Evolutionary conservation across 1,284 basidiomycete genomes (phyloP).

Genomic region (Puccinia polysora): DNA sequence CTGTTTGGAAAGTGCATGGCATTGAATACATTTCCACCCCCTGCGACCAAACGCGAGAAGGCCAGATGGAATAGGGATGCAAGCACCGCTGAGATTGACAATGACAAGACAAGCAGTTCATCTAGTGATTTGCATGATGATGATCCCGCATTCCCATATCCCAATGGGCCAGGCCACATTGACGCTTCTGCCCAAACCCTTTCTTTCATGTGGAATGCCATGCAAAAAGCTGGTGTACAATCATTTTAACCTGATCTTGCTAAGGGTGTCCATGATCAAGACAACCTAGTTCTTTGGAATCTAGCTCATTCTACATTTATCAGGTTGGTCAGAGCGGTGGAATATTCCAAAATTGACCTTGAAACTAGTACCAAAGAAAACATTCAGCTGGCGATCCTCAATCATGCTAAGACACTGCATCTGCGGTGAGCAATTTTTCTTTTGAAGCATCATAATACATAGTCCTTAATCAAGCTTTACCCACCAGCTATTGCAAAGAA

Average conservation of each 20-base stretch:
- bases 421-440: no score
- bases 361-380: not conserved
- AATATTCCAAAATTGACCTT: not conserved
- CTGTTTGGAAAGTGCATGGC: no score
- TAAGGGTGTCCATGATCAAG: not conserved
- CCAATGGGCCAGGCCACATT: not conserved
- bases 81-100: no score
- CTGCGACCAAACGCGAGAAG: no score
- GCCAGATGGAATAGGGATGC: no score
- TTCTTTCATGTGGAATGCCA: not conserved
- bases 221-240: not conserved
- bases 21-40: no score
- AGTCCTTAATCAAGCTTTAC: not conserved
- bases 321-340: not conserved
- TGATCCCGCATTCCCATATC: not conserved
- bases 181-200: not conserved
- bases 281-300: conserved; percentile 1
- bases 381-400: not conserved
- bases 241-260: not conserved
- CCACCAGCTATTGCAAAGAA: not conserved
- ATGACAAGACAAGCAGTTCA: no score
- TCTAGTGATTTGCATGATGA: no score
- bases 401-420: not conserved
- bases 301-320: not conserved
- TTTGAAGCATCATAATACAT: not conserved